Percentiles rank a stretch among this genome's conserved stretches.
Evolutionary conservation across 768 basidiomycete species (phyloP).

Genomic region (Suillus variegatus): DNA sequence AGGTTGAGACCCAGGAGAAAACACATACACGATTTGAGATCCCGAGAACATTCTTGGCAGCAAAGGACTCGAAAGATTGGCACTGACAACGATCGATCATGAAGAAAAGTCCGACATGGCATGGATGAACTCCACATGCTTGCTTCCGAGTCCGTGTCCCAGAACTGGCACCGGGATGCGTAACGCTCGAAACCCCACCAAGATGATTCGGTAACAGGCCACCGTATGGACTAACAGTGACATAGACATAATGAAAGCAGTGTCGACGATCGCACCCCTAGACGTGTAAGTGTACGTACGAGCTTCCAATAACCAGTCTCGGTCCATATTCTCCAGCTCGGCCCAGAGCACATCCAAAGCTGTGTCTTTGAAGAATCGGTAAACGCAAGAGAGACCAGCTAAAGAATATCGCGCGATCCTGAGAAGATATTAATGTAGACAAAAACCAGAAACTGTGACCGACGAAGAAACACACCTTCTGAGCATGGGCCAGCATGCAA

Average conservation of each 20-base stretch:
- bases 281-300: background rate
- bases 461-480: background rate
- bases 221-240: background rate
- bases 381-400: background rate
- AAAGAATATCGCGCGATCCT: background rate
- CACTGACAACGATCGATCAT: background rate
- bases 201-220: background rate
- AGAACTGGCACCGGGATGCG: background rate
- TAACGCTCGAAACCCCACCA: background rate
- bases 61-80: background rate
- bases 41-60: background rate
- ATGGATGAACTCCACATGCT: background rate
- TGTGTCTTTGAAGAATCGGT: constrained; percentile 16
- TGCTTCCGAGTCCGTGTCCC: background rate
- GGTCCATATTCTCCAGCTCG: constrained; percentile 12
- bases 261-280: background rate
- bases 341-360: constrained; percentile 19
- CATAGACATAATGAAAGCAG: background rate
- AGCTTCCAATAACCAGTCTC: background rate
- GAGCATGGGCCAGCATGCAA: background rate
- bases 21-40: background rate
- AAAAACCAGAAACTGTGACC: background rate
- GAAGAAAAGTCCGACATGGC: background rate
- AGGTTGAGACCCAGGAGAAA: background rate
- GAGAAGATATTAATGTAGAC: background rate